These are phyloP conservation scores for Malus hybrid DNA, from an alignment of 331 rosid species.

Conservation along the genomic window DNA sequence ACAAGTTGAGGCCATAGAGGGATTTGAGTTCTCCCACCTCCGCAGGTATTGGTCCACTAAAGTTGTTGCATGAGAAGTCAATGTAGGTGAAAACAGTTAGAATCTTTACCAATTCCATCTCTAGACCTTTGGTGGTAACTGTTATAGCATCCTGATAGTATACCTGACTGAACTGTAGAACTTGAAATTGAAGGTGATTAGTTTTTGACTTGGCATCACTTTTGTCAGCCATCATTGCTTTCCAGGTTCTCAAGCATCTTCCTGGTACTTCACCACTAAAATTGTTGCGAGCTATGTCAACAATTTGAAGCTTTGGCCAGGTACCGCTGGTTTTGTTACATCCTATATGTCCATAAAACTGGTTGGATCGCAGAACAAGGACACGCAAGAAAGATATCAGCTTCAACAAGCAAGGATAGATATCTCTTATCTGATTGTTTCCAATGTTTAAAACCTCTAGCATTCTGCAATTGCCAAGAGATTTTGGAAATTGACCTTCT, in stretches of 20 bases:
- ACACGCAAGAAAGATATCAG: slow-evolving; percentile 37
- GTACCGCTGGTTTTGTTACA: slow-evolving; percentile 7
- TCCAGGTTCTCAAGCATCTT: slow-evolving; percentile 34
- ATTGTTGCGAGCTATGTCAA: slow-evolving; percentile 50
- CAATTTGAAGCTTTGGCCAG: slow-evolving; percentile 57
- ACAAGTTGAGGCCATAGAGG: slow-evolving; percentile 54
- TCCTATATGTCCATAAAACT: slow-evolving; percentile 26
- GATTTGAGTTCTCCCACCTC: slow-evolving; percentile 32
- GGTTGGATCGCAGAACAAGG: slow-evolving; percentile 47
- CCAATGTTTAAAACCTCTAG: slow-evolving; percentile 55
- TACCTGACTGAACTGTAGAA: background rate
- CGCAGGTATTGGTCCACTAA: slow-evolving; percentile 42
- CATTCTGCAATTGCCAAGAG: slow-evolving; percentile 30
- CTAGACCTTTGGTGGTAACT: slow-evolving; percentile 42
- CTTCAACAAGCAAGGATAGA: slow-evolving; percentile 44
- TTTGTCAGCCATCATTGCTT: slow-evolving; percentile 37
- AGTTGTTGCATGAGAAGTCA: slow-evolving; percentile 50
- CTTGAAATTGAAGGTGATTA: slow-evolving; percentile 14
- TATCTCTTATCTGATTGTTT: slow-evolving; percentile 18
- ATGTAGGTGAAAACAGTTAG: slow-evolving; percentile 45
- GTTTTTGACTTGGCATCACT: background rate
- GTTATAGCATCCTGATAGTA: slow-evolving; percentile 52
- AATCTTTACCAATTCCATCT: slow-evolving; percentile 41
- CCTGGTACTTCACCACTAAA: slow-evolving; percentile 34
- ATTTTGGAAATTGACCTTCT: slow-evolving; percentile 38